Evolutionary conservation across 2,329 filamentous ascomycete species (phyloP).

Genomic region (Plenodomus lindquistii): DNA sequence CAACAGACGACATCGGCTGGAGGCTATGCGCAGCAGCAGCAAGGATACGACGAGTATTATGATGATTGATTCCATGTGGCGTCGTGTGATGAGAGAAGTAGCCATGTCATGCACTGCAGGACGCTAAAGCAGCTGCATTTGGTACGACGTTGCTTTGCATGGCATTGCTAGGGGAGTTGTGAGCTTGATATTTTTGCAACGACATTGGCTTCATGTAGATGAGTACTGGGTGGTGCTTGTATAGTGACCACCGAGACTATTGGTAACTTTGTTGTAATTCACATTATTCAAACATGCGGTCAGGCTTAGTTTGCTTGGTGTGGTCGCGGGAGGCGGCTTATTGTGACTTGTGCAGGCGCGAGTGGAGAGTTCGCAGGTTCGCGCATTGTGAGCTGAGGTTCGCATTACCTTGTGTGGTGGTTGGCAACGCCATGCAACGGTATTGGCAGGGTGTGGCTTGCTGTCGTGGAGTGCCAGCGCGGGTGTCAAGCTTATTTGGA

Average conservation of each 20-base stretch:
- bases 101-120: conserved; percentile 21
- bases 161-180: conserved; percentile 32
- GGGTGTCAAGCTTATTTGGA: conserved; percentile 2
- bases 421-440: background rate
- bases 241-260: conserved; percentile 12
- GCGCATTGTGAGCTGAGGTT: background rate
- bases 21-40: conserved; percentile 41
- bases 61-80: conserved; percentile 43
- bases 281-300: background rate
- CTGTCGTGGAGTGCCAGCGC: conserved; percentile 30
- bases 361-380: background rate
- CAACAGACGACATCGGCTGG: conserved; percentile 43
- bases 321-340: too few species aligned
- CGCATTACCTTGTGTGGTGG: background rate
- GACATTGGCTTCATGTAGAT: conserved; percentile 8
- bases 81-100: conserved; percentile 28
- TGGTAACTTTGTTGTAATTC: conserved; percentile 19
- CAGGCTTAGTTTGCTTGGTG: background rate
- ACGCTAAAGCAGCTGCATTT: conserved; percentile 31
- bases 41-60: conserved; percentile 46
- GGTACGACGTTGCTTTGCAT: conserved; percentile 29
- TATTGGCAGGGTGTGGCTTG: conserved; percentile 15
- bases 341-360: too few species aligned
- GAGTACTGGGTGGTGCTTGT: conserved; percentile 3
- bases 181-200: conserved; percentile 5